Evolutionary conservation across 1,284 basidiomycete genomes (phyloP).

Genomic region (Leccinum pachyderme): DNA sequence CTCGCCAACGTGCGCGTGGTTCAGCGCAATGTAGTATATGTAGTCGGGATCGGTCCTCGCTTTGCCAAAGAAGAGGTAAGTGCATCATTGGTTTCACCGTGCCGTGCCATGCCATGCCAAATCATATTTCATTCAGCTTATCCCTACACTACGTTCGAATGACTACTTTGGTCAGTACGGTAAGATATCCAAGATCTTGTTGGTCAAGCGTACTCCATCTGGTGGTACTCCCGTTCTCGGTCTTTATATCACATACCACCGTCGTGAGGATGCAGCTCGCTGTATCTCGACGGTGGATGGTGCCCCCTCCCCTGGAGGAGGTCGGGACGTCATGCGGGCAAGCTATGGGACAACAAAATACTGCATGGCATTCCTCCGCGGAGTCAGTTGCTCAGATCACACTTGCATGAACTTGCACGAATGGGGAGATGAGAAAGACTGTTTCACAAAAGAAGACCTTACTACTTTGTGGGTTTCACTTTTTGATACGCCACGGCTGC

Average conservation of each 20-base stretch:
- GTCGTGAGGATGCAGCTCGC: constrained; percentile 92
- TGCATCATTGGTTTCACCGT: background rate
- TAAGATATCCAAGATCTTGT: constrained; percentile 93
- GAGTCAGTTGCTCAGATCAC: constrained; percentile 82
- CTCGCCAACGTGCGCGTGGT: constrained; percentile 94
- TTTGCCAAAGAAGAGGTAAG: constrained; percentile 95
- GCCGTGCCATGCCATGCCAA: constrained; percentile 6
- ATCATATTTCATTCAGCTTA: constrained; percentile 57
- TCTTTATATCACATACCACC: constrained; percentile 94
- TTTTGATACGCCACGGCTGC: constrained; percentile 7
- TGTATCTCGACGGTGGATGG: constrained; percentile 95
- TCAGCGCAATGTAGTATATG: constrained; percentile 95
- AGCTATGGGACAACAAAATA: constrained; percentile 98
- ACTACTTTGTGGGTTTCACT: constrained; percentile 70
- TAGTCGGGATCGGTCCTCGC: constrained; percentile 86
- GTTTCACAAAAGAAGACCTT: constrained; percentile 91
- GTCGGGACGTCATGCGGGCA: constrained; percentile 82
- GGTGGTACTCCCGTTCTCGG: constrained; percentile 81
- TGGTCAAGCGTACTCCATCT: constrained; percentile 87
- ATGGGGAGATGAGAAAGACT: constrained; percentile 98
- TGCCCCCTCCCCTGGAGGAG: constrained; percentile 77
- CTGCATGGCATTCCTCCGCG: constrained; percentile 93
- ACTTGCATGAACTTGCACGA: constrained; percentile 96
- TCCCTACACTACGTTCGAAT: constrained; percentile 89
- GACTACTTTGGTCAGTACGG: constrained; percentile 99